Base-by-base conservation (phyloP, 169 alveolate genomes). In the Cystoisospora suis region DNA sequence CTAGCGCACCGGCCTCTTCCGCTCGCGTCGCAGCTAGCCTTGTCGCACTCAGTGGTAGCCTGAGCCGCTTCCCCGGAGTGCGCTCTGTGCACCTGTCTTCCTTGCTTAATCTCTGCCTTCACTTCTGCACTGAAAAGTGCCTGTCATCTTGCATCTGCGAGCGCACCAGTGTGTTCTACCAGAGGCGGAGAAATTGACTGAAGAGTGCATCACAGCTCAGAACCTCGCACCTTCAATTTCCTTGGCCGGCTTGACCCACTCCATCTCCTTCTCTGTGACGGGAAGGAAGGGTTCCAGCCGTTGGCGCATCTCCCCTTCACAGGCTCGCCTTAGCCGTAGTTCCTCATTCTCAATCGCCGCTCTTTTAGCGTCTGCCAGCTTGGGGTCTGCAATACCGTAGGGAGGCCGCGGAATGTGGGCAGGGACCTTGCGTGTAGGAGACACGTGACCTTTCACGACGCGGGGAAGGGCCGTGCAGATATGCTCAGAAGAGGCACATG, bases 211-310 rank as follows among this genome's bases (percentile, higher is more conserved):
- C n/a, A n/a, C n/a, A n/a, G n/a, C n/a, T n/a, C n/a, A n/a, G 9
- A 20, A 36, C 6, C 32, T 7, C 44, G 38, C n/a, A 65, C 77
- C 77, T 65, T 65, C 77, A 5, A 65, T n/a, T n/a, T 65, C 77
- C 34, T 36, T 17, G 36, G 38, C 45, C 9, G 77, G 77, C 42
- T 65, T 65, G 6, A 65, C 44, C 77, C 77, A 65, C 77, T 65
- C 77, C 77, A 65, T 23, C 77, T 65, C 77, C 42, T 44, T 12
- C n/a, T 65, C 77, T 4, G 77, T 44, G n/a, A 65, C 77, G 5
- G 77, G 77, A 20, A 7, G 42, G 42, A 65, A 65, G 44, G 45
- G 77, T 44, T 36, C 42, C 45, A 65, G 77, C 9, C 77, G 9
- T 1, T 36, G 45, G 36, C n/a, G 9, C 77, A 65, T 65, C 44